Conservation (phyloP, 345 rosid genomes). For the Balakata baccata region DNA sequence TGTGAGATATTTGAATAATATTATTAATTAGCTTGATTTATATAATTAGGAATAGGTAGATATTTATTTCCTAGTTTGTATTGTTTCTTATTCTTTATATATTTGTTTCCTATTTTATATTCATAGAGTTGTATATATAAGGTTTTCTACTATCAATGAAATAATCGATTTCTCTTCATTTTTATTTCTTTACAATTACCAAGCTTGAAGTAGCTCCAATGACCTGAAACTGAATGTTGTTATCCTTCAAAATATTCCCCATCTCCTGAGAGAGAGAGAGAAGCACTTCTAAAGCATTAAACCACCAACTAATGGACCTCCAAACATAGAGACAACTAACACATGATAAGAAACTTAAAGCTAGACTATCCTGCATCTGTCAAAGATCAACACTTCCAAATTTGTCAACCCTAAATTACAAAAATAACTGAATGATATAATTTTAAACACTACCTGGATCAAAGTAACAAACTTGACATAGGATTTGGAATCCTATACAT, state of each 20-base stretch:
- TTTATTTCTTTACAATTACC: too few species aligned
- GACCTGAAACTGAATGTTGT: not conserved
- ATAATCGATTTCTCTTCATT: too few species aligned
- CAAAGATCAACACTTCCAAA: too few species aligned
- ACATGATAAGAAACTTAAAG: not conserved
- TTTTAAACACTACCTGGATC: not conserved
- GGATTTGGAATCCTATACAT: not conserved
- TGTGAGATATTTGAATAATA: too few species aligned
- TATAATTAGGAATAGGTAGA: too few species aligned
- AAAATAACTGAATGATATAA: not conserved
- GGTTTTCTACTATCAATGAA: too few species aligned
- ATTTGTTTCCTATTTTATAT: too few species aligned
- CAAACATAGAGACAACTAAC: not conserved
- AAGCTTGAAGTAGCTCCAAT: not conserved
- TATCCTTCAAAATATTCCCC: not conserved
- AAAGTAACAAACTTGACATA: conserved; percentile 2
- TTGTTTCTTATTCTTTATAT: too few species aligned
- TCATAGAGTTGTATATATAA: too few species aligned
- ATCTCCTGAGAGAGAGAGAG: not conserved
- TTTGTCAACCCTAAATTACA: not conserved
- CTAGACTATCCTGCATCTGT: not conserved
- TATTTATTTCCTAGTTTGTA: too few species aligned
- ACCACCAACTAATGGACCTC: not conserved
- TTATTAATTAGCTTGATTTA: too few species aligned
- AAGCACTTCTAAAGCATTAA: not conserved